These are phyloP conservation scores for Volvox africanus DNA, from an alignment of 139 green algal species.

Conservation along the genomic window DNA sequence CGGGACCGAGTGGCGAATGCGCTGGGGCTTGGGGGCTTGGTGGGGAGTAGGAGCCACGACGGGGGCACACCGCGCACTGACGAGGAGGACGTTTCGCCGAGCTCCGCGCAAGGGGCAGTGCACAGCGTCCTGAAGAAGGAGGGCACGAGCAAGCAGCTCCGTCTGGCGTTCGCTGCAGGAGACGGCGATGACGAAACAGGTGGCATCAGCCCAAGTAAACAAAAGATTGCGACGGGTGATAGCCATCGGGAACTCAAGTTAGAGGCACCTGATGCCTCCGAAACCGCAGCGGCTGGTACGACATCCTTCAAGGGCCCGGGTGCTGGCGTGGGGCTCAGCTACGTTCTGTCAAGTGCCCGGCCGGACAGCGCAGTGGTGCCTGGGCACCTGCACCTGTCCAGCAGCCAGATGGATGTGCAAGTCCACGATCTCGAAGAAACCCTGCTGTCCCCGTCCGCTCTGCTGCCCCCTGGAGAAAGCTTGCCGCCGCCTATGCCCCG, in stretches of 20 bases:
- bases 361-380: slow-evolving; percentile 22
- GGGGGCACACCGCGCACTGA: background rate
- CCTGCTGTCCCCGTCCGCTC: background rate
- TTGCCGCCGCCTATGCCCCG: background rate
- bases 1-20: background rate
- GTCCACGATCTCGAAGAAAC: background rate
- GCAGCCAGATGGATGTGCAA: background rate
- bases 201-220: too few species aligned
- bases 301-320: too few species aligned
- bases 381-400: background rate
- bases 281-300: too few species aligned
- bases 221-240: background rate
- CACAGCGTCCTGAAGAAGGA: slow-evolving; percentile 43
- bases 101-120: too few species aligned
- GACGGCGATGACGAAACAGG: background rate
- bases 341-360: too few species aligned
- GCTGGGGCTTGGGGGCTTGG: background rate
- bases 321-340: too few species aligned
- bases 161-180: background rate
- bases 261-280: background rate
- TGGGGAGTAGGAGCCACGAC: background rate
- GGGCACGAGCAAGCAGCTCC: slow-evolving; percentile 43
- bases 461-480: slow-evolving; percentile 26
- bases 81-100: background rate
- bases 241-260: background rate